Conservation (phyloP, 768 basidiomycete genomes). For the Butyriboletus loyo region DNA sequence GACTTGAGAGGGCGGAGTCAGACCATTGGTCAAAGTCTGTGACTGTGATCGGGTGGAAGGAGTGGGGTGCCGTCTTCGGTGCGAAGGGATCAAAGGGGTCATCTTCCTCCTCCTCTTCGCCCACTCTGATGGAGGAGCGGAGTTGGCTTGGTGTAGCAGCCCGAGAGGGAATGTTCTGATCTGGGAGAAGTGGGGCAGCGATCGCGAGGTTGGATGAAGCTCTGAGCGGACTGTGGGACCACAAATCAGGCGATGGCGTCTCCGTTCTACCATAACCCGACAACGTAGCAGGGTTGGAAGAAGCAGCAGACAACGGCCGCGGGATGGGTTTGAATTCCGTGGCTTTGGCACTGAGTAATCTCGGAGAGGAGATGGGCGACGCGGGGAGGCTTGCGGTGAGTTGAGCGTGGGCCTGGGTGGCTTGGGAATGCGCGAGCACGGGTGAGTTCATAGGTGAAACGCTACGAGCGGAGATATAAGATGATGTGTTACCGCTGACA, state of each 20-base stretch:
- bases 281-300: constrained; percentile 53
- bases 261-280: constrained; percentile 53
- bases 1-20: constrained; percentile 51
- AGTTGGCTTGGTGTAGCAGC: constrained; percentile 70
- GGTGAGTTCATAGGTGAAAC: constrained; percentile 66
- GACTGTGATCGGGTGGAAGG: constrained; percentile 61
- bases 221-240: constrained; percentile 71
- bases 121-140: constrained; percentile 58
- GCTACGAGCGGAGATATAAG: constrained; percentile 55
- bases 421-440: constrained; percentile 53
- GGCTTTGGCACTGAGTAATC: constrained; percentile 86
- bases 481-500: constrained; percentile 50
- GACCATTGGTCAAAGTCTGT: constrained; percentile 64
- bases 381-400: constrained; percentile 80
- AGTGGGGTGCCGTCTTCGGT: constrained; percentile 41
- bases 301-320: constrained; percentile 70
- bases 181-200: constrained; percentile 83
- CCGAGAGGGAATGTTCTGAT: constrained; percentile 48
- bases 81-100: constrained; percentile 83
- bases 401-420: constrained; percentile 54
- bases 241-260: constrained; percentile 87
- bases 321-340: constrained; percentile 84
- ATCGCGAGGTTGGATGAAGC: constrained; percentile 86
- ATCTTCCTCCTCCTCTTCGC: constrained; percentile 69
- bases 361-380: constrained; percentile 82